Conservation (phyloP, 345 rosid species). For the Arabis alpina region DNA sequence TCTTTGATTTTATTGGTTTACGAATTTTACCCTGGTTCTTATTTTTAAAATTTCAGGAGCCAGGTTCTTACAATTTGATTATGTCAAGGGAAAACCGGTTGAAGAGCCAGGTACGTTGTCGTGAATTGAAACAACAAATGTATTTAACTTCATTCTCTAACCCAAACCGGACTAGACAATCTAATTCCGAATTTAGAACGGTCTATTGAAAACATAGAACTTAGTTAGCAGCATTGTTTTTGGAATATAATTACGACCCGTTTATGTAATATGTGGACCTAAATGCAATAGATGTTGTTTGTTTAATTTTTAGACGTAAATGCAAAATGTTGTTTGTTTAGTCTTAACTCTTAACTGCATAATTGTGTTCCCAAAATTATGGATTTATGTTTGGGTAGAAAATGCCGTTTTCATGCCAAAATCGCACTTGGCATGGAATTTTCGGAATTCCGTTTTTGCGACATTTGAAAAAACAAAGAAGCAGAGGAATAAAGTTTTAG, state of each 20-base stretch:
- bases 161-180: conserved; percentile 3
- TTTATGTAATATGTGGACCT: background rate
- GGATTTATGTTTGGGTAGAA: no score
- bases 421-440: no score
- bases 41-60: conserved; percentile 29
- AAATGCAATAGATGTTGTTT: background rate
- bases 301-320: background rate
- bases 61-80: conserved; percentile 33
- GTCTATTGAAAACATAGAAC: background rate
- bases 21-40: background rate
- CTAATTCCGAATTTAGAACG: background rate
- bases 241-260: no score
- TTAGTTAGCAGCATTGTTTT: background rate
- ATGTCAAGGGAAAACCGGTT: conserved; percentile 15
- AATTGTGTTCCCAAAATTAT: no score
- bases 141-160: background rate
- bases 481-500: background rate
- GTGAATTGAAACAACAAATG: background rate
- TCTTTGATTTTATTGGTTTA: background rate
- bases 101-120: conserved; percentile 34
- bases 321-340: background rate
- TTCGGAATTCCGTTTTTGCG: no score
- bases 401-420: no score
- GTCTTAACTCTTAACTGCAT: no score
- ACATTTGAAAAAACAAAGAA: background rate